phyloP scores from a whole-genome alignment of 2,329 filamentous ascomycete species.

The Pezicula rhizophila region DNA sequence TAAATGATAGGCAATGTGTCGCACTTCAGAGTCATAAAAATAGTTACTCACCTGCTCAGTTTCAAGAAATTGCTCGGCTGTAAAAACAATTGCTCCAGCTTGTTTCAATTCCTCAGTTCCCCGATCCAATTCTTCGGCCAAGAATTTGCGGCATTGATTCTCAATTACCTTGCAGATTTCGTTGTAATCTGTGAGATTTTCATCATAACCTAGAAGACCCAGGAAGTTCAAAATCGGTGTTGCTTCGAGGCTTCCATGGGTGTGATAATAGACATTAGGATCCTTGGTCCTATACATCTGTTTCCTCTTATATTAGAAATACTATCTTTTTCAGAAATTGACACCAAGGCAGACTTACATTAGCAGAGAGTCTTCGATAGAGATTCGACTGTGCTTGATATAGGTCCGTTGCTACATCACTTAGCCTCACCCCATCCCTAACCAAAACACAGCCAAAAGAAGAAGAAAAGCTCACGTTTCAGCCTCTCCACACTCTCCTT shows the following conservation, averaged over 20 bases:
- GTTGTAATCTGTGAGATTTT: no score
- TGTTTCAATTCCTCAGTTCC: no score
- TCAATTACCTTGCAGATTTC: no score
- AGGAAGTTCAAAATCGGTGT: slow-evolving; percentile 62
- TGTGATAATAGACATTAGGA: slow-evolving; percentile 61
- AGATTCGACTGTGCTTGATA: slow-evolving; percentile 60
- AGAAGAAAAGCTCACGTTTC: not conserved
- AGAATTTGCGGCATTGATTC: no score
- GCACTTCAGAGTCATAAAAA: no score
- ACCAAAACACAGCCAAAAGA: no score
- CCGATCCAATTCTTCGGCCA: no score
- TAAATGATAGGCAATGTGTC: no score
- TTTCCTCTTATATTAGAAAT: no score
- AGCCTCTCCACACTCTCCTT: slow-evolving; percentile 36
- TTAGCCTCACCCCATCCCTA: slow-evolving; percentile 23
- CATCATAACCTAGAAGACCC: slow-evolving; percentile 50
- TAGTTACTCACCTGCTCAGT: no score
- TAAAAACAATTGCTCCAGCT: no score
- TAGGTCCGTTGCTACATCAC: slow-evolving; percentile 60
- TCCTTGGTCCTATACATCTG: slow-evolving; percentile 56
- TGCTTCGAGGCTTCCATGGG: slow-evolving; percentile 65
- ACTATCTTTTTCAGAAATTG: not conserved
- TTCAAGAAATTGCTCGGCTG: no score
- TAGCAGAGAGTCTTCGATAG: slow-evolving; percentile 64
- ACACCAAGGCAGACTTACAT: slow-evolving; percentile 36